These are phyloP conservation scores for Yamadazyma tumulicola DNA, from an alignment of 805 yeast species.

Conservation along the genomic window DNA sequence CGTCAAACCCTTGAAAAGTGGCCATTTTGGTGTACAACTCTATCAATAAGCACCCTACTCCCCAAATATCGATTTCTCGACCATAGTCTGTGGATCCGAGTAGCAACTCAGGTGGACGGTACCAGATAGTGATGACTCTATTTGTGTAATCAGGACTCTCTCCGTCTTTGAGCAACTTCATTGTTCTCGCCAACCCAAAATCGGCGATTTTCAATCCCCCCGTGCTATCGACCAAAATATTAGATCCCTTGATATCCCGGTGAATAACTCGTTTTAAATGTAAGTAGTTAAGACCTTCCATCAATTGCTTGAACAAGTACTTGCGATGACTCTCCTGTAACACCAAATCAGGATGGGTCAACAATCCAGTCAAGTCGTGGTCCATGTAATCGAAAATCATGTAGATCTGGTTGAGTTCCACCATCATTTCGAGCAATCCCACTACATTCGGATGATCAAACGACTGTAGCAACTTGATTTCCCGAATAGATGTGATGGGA, in stretches of 20 bases:
- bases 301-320: conserved; percentile 59
- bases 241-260: conserved; percentile 81
- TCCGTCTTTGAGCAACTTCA: conserved; percentile 52
- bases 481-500: conserved; percentile 93
- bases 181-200: conserved; percentile 76
- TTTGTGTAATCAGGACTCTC: conserved; percentile 83
- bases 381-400: conserved; percentile 94
- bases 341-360: conserved; percentile 67
- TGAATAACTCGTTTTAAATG: conserved; percentile 70
- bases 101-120: conserved; percentile 91
- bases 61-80: conserved; percentile 93
- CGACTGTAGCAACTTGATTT: conserved; percentile 78
- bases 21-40: conserved; percentile 78
- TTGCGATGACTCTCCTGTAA: conserved; percentile 65
- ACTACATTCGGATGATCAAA: conserved; percentile 81
- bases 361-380: conserved; percentile 86
- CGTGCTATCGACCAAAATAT: conserved; percentile 58
- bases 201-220: conserved; percentile 74
- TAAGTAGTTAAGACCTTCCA: conserved; percentile 66
- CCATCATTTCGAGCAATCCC: conserved; percentile 84
- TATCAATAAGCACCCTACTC: conserved; percentile 85
- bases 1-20: conserved; percentile 84
- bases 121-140: conserved; percentile 95
- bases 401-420: conserved; percentile 66
- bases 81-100: conserved; percentile 90